Evolutionary conservation across 176 grass and related monocot species (phyloP).

Genomic region (Themeda triandra): DNA sequence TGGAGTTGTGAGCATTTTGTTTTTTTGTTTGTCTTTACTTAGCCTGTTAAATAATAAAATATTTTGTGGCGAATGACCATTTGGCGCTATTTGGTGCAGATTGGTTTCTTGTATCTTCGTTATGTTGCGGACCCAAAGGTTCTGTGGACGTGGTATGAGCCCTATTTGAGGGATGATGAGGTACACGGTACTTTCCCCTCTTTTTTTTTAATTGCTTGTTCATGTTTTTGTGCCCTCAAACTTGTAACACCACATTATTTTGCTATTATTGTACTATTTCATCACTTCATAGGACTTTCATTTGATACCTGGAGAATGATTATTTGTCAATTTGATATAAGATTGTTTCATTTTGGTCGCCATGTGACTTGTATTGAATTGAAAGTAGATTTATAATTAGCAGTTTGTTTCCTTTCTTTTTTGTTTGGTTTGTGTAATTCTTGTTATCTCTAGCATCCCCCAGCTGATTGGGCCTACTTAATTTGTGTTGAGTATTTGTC

Average conservation of each 20-base stretch:
- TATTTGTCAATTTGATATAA: neutral
- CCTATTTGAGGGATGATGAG: slow-evolving; percentile 93
- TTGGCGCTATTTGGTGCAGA: slow-evolving; percentile 36
- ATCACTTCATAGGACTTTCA: too few species aligned
- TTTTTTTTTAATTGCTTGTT: neutral
- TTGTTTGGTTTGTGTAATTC: neutral
- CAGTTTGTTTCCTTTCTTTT: neutral
- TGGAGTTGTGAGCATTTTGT: slow-evolving; percentile 66
- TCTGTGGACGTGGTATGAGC: slow-evolving; percentile 92
- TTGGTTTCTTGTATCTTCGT: slow-evolving; percentile 86
- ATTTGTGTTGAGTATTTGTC: neutral
- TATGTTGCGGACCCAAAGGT: slow-evolving; percentile 85
- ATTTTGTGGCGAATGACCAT: slow-evolving; percentile 18
- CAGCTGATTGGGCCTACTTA: neutral
- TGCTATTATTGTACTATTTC: too few species aligned
- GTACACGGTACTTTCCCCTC: slow-evolving; percentile 28
- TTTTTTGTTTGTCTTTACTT: slow-evolving; percentile 38
- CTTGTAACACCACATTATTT: neutral
- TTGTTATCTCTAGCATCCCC: neutral
- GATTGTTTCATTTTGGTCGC: neutral
- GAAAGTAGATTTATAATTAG: neutral
- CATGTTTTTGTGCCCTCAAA: neutral
- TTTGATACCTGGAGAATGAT: neutral
- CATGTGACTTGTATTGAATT: neutral
- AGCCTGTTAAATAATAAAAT: slow-evolving; percentile 18